Percentiles rank a stretch among this genome's conserved stretches.
Conservation (phyloP, 208 protist species). For the Leishmania guyanensis region DNA sequence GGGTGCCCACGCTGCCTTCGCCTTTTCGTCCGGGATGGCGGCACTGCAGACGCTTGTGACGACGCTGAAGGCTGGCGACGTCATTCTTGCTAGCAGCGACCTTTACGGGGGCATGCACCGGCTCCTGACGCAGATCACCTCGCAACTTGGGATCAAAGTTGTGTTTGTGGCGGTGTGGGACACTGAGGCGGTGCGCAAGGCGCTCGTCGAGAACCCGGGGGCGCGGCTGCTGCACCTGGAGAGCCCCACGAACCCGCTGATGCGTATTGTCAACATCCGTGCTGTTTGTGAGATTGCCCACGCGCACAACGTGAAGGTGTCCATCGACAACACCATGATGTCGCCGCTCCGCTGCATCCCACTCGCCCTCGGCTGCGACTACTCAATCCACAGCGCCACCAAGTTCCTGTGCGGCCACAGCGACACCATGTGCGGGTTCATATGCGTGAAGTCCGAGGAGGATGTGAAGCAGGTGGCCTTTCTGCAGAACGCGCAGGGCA, state of each 20-base stretch:
- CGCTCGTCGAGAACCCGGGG: slow-evolving; percentile 38
- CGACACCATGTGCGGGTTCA: slow-evolving; percentile 92
- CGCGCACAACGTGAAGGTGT: slow-evolving; percentile 66
- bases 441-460: slow-evolving; percentile 67
- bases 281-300: slow-evolving; percentile 81
- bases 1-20: slow-evolving; percentile 86
- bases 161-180: slow-evolving; percentile 90
- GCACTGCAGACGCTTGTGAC: slow-evolving; percentile 87
- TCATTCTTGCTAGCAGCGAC: slow-evolving; percentile 86
- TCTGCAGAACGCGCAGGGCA: slow-evolving; percentile 93
- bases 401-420: slow-evolving; percentile 97
- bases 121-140: slow-evolving; percentile 83
- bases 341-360: slow-evolving; percentile 95
- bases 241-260: slow-evolving; percentile 95
- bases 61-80: slow-evolving; percentile 70
- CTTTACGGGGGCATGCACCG: slow-evolving; percentile 95
- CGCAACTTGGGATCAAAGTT: slow-evolving; percentile 71
- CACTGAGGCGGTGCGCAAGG: slow-evolving; percentile 51
- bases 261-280: slow-evolving; percentile 91
- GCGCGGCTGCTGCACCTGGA: slow-evolving; percentile 94
- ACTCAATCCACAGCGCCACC: slow-evolving; percentile 95
- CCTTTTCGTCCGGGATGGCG: slow-evolving; percentile 89
- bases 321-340: slow-evolving; percentile 97
- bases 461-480: slow-evolving; percentile 81
- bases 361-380: slow-evolving; percentile 94